A percentile compares a stretch with the other conserved stretches of the same genome.
These are phyloP conservation scores for Backusella tarrabulga DNA, from an alignment of 192 early-diverging fungal genomes.

Conservation along the genomic window DNA sequence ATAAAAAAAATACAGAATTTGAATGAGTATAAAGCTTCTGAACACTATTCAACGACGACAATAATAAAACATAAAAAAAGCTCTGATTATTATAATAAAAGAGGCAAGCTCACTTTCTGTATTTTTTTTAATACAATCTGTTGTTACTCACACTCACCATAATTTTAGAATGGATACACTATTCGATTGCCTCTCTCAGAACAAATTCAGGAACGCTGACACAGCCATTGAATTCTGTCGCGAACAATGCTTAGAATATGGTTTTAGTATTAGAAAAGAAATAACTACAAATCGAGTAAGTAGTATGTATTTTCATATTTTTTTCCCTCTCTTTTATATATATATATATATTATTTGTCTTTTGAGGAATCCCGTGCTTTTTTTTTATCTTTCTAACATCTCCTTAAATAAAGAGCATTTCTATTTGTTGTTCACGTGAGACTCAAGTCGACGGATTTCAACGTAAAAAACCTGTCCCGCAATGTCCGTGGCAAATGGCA, in stretches of 20 bases:
- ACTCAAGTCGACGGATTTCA: slow-evolving; percentile 41
- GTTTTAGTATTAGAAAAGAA: slow-evolving; percentile 51
- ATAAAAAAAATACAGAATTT: not conserved
- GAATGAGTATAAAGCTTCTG: not conserved
- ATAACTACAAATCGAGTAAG: slow-evolving; percentile 48
- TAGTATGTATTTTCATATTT: not conserved
- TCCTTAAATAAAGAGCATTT: slow-evolving; percentile 38
- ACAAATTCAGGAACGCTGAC: slow-evolving; percentile 22
- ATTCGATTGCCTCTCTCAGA: not conserved
- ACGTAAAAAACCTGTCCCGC: slow-evolving; percentile 43
- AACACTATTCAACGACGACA: not conserved
- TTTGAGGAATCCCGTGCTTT: not conserved
- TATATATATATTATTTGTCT: not conserved
- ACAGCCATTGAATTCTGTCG: slow-evolving; percentile 41
- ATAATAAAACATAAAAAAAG: not conserved
- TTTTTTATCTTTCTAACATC: not conserved
- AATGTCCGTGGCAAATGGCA: slow-evolving; percentile 51
- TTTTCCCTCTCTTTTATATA: slow-evolving; percentile 1
- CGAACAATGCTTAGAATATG: slow-evolving; percentile 41
- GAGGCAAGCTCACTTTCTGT: not conserved
- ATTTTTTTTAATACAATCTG: not conserved
- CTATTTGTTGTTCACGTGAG: slow-evolving; percentile 52
- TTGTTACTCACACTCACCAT: not conserved
- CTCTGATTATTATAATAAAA: not conserved
- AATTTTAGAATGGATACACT: not conserved